A percentile compares a stretch with the other conserved stretches of the same genome.
These are phyloP conservation scores for Nemania sp. DNA, from an alignment of 2,329 filamentous ascomycete genomes.

Conservation along the genomic window DNA sequence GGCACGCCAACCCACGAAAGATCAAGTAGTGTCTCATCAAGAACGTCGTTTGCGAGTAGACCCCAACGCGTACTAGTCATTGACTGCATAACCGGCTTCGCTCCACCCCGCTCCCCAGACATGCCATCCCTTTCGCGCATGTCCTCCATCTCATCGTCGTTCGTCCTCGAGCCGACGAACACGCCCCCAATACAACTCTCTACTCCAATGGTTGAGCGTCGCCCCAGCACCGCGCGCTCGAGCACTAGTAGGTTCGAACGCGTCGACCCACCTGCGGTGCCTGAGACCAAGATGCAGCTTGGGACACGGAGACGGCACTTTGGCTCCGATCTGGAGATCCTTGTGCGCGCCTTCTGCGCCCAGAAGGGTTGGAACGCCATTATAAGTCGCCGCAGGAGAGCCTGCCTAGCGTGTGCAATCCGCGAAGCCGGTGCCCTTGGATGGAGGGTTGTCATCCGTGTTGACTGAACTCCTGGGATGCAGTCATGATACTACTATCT, in stretches of 20 bases:
- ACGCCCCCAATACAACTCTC: conserved; percentile 44
- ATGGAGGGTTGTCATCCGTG: conserved; percentile 74
- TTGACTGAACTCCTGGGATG: conserved; percentile 56
- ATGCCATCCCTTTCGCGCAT: conserved; percentile 63
- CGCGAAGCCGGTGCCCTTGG: conserved; percentile 78
- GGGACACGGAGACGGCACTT: conserved; percentile 69
- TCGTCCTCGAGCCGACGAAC: conserved; percentile 47
- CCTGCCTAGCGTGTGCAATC: conserved; percentile 79
- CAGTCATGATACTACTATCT: not conserved
- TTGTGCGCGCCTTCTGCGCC: conserved; percentile 79
- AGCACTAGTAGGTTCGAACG: conserved; percentile 46
- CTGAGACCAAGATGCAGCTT: conserved; percentile 65
- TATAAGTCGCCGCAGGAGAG: conserved; percentile 73
- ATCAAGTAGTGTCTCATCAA: conserved; percentile 35
- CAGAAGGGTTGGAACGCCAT: conserved; percentile 80
- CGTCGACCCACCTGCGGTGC: conserved; percentile 44
- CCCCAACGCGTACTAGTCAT: conserved; percentile 67
- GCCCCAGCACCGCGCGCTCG: conserved; percentile 48
- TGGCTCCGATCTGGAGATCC: conserved; percentile 74
- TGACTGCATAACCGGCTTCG: conserved; percentile 71
- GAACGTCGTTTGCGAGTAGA: conserved; percentile 44
- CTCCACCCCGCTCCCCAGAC: conserved; percentile 58
- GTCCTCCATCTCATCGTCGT: conserved; percentile 53
- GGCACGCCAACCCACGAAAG: conserved; percentile 27
- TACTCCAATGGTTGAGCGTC: conserved; percentile 42